phyloP scores from a whole-genome alignment of 768 basidiomycete species.

The Tylopilus felleus region DNA sequence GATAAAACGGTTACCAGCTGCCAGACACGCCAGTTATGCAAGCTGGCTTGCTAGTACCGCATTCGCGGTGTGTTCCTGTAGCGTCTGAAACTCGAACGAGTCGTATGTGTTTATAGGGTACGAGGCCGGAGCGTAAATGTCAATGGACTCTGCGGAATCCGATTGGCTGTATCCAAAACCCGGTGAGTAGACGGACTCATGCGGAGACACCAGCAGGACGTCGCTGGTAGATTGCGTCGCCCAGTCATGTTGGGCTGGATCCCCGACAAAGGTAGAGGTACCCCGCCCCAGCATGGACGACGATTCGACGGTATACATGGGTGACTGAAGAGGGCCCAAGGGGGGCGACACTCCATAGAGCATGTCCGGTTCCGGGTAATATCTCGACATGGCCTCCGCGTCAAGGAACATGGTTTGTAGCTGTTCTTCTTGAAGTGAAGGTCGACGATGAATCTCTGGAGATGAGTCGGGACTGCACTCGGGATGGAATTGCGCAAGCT shows the following conservation, averaged over 20 bases:
- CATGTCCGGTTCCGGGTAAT: constrained; percentile 17
- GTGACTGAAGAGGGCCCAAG: constrained; percentile 6
- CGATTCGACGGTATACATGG: constrained; percentile 21
- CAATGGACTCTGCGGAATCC: constrained; percentile 16
- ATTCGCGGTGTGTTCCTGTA: constrained; percentile 28
- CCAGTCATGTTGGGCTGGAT: constrained; percentile 15
- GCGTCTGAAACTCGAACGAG: constrained; percentile 32
- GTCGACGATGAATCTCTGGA: constrained; percentile 10
- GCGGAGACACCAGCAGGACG: constrained; percentile 15
- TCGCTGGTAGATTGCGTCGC: constrained; percentile 6
- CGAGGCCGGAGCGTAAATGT: constrained; percentile 15
- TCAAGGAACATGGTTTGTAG: constrained; percentile 23
- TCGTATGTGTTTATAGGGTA: constrained; percentile 26
- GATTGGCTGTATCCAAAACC: constrained; percentile 21
- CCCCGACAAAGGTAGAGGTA: constrained; percentile 14
- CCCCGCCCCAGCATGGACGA: constrained; percentile 8
- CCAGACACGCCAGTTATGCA: constrained; percentile 6
- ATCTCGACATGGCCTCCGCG: constrained; percentile 20
- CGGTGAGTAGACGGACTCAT: constrained; percentile 14
- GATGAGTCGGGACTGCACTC: constrained; percentile 13
- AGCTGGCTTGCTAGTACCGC: constrained; percentile 19
- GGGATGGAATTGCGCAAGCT: constrained; percentile 17
- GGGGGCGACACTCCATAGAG: constrained; percentile 11
- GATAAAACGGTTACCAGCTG: background rate
- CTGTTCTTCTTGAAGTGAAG: constrained; percentile 22